Percentiles rank a stretch among this genome's conserved stretches.
phyloP scores from a whole-genome alignment of 2,329 filamentous ascomycete species.

The Neofusicoccum laricinum region DNA sequence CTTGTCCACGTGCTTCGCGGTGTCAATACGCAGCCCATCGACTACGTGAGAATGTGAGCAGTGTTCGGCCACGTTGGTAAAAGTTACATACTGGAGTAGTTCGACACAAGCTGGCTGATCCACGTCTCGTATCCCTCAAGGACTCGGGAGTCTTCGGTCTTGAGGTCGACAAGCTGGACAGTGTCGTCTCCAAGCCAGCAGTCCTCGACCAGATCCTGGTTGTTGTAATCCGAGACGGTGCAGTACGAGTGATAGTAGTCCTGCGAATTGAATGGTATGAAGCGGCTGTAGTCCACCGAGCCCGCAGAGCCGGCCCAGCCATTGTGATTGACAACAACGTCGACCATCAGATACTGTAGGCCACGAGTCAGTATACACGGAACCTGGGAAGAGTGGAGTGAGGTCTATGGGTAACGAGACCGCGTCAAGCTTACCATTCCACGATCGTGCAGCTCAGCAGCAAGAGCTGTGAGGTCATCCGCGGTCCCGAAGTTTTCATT shows the following conservation, averaged over 20 bases:
- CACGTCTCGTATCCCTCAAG: conserved; percentile 3
- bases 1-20: conserved; percentile 37
- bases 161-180: conserved; percentile 45
- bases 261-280: conserved; percentile 54
- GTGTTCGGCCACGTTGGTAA: no score
- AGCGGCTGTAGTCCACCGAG: conserved; percentile 53
- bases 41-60: conserved; percentile 21
- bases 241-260: conserved; percentile 63
- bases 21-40: conserved; percentile 41
- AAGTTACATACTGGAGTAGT: conserved; percentile 34
- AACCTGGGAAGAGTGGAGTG: background rate
- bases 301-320: conserved; percentile 48
- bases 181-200: conserved; percentile 53
- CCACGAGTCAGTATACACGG: background rate
- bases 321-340: conserved; percentile 58
- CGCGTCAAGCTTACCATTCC: conserved; percentile 45
- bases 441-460: conserved; percentile 53
- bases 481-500: conserved; percentile 60
- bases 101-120: conserved; percentile 17
- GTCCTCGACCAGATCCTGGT: conserved; percentile 45
- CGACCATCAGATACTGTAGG: conserved; percentile 57
- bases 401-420: background rate
- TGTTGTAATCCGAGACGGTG: conserved; percentile 51
- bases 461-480: conserved; percentile 57
- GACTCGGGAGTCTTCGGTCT: conserved; percentile 37